Evolutionary conservation across 306 rosid species (phyloP), one percentile per base, ranked within the genome.

Genomic region (Alnus rubra): DNA sequence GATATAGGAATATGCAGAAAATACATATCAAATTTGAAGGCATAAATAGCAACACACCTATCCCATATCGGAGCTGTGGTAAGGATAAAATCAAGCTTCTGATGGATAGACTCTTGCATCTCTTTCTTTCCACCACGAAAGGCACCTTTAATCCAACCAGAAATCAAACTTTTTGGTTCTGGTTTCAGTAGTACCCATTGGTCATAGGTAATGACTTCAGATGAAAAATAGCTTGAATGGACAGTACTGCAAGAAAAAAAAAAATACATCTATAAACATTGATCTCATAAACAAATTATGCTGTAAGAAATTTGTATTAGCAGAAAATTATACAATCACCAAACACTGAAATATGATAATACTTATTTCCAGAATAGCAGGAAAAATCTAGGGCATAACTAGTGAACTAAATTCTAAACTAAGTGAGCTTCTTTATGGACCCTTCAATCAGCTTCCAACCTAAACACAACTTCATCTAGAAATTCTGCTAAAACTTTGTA

Each of bases 61-160:
- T 95, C 99, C 99, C 99, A 95, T 82, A 89, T 88, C 30, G 99
- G 99, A 80, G 99, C 94, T 4, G 98, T 88, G 87, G 87, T 79
- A 68, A 95, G 89, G 52, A 87, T 80, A 51, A 86, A 89, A 77
- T 90, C 85, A 79, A 95, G 91, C 84, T 90, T 88, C 83, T 91
- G 90, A 76, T 77, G 84, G 48, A 78, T 18, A 59, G 95, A 88
- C 74, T 88, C 97, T 60, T 88, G 87, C 79, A 45, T 87, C 74
- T 88, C 97, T 64, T 91, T 92, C 86, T 89, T 91, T 81, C 91
- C 97, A 71, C 86, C 23, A 31, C 78, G 76, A 73, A 95, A 80
- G 68, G 96, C 84, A 68, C 88, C 89, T 80, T 90, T 92, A 47
- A 95, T 78, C 98, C 97, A 92, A 75, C 92, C 84, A 75, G 96